Percentiles rank a stretch among this genome's conserved stretches.
These are phyloP conservation scores for Podospora fimiseda DNA, from an alignment of 495 filamentous ascomycete genomes.

Conservation along the genomic window DNA sequence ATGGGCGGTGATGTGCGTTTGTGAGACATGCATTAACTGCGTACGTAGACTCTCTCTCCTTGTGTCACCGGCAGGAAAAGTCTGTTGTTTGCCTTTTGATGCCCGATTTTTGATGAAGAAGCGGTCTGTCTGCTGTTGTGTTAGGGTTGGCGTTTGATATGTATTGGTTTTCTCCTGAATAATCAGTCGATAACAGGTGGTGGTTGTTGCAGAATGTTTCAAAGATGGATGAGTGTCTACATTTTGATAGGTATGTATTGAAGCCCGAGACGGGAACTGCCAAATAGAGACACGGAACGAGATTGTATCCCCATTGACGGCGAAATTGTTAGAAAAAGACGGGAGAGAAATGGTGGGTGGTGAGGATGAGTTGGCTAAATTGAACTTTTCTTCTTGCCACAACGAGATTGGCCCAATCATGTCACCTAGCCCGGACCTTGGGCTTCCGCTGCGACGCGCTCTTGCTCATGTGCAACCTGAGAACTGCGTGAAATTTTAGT, in stretches of 20 bases:
- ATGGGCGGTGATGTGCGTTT: not conserved
- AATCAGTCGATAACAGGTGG: too few species aligned
- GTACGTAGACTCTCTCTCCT: not conserved
- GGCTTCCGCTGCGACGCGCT: constrained; percentile 8
- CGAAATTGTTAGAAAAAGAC: not conserved
- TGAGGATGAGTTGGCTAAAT: constrained; percentile 19
- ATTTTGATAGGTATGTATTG: too few species aligned
- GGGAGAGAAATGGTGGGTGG: not conserved
- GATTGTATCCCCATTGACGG: not conserved
- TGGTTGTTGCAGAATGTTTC: too few species aligned
- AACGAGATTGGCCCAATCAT: not conserved
- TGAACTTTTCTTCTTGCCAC: constrained; percentile 11
- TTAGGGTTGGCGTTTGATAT: too few species aligned
- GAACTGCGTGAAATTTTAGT: too few species aligned
- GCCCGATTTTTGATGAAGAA: too few species aligned
- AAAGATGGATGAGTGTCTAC: too few species aligned
- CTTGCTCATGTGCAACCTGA: not conserved
- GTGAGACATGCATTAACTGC: not conserved
- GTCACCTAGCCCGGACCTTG: constrained; percentile 5
- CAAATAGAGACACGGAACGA: not conserved
- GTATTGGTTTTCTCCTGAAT: too few species aligned
- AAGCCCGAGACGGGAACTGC: not conserved
- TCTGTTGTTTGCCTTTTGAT: too few species aligned
- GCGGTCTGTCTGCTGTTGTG: too few species aligned
- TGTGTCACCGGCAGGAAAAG: not conserved